Base-by-base conservation (phyloP, 1,284 basidiomycete species). In the Sphagnurus paluster region DNA sequence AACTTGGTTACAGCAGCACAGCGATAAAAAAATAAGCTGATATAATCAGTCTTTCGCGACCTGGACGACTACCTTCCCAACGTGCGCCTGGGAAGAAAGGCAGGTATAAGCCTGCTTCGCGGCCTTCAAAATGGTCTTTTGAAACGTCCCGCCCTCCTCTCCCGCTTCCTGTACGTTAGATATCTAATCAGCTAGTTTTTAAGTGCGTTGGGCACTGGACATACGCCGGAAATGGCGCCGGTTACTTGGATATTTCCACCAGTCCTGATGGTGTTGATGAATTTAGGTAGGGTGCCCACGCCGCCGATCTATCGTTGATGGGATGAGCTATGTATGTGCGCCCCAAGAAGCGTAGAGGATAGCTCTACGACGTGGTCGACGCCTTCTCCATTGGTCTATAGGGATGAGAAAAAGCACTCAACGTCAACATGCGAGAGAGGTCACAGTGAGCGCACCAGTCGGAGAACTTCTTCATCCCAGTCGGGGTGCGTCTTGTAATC, bases 341-440 rank as follows among this genome's bases (percentile, higher is more conserved):
- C 25, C 5, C 14, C 29, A 4, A 2, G 5, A n/a, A 11, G 11
- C 21, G 4, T 2, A n/a, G 7, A 24, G 7, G 24, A 50, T 29
- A 78, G 76, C 59, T 84, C 82, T 36, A 84, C 63, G 30, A 83
- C 60, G 54, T 79, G 76, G 47, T 84, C 77, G 4, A 79, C 81
- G 9, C 83, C 82, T 9, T 58, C 57, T 1, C 75, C 79, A 11
- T 65, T 65, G 5, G 80, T 80, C 59, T 70, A n/a, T n/a, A n/a
- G n/a, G n/a, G 20, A 1, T 25, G 17, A n/a, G 2, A 35, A 29
- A 9, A 21, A 7, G 10, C 17, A 13, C n/a, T 24, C 8, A 9
- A 23, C 28, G 2, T 14, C 30, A 8, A 17, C 30, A 32, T 24
- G 28, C 20, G n/a, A 16, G 11, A 16, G 10, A n/a, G n/a, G n/a